Percentiles rank a stretch among this genome's conserved stretches.
phyloP scores from a whole-genome alignment of 352 stramenopile genomes.

The Blastocystis sp. region DNA sequence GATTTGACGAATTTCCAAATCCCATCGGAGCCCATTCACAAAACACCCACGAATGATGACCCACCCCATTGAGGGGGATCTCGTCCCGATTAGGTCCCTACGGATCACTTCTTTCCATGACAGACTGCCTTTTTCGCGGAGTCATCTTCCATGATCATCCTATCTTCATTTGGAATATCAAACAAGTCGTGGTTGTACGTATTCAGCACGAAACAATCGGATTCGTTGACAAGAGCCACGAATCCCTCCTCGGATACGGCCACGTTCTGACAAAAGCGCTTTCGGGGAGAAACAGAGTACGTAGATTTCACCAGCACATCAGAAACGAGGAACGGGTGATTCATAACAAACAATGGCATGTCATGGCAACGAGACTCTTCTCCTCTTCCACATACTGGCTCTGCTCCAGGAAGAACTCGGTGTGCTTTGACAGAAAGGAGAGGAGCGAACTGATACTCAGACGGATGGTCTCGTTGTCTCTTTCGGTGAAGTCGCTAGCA shows the following conservation, averaged over 20 bases:
- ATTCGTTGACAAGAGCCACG: neutral
- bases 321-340: neutral
- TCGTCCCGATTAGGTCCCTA: no score
- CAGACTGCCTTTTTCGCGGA: neutral
- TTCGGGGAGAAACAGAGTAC: neutral
- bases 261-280: neutral
- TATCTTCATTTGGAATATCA: neutral
- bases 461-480: neutral
- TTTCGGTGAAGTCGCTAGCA: neutral
- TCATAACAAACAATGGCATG: slow-evolving; percentile 1
- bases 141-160: neutral
- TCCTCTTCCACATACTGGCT: neutral
- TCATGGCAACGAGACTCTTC: neutral
- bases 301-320: neutral
- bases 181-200: neutral
- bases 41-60: neutral
- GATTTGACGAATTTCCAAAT: neutral
- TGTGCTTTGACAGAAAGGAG: neutral
- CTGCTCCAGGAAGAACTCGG: neutral
- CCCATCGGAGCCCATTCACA: neutral
- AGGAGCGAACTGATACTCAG: neutral
- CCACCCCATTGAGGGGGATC: neutral
- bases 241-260: neutral
- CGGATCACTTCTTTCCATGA: neutral
- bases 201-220: neutral